Evolutionary conservation across 352 stramenopile species (phyloP), one percentile per base, ranked within the genome.

Genomic region (Phytophthora melonis): DNA sequence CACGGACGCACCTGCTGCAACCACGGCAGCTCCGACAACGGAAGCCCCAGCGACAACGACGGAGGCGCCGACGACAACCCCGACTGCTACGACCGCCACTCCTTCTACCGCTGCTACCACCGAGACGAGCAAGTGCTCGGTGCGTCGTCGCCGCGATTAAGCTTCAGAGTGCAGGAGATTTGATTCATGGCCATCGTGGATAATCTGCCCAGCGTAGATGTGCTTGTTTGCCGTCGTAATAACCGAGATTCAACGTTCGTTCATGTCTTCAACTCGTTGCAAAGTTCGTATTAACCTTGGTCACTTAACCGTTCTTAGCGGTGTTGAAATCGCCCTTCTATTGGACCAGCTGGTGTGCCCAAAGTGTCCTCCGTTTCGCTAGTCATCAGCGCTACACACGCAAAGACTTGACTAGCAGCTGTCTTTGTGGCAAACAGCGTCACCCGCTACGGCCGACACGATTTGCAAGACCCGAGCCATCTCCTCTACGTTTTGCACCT

Each of bases 91-190:
- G 16, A 49, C 54, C 18, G 32, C 66, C 1, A 47, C 65, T 6
- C 52, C 64, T 50, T 52, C 63, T 11, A 66, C 53, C 3, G 32
- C 55, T 8, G 47, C 68, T 27, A 55, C 62, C 18, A 43, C 58
- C 30, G 58, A 63, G 14, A 71, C 62, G 5, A 75, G 56, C 19
- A 75, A 72, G 32, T 76, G 69, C 52, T 66, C 69, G 39, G 63
- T 72, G 27, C 69, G 69, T 52, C 58, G 61, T 34, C 67, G 62
- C 18, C 63, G 68, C 39, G 50, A 76, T n/a, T 76, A 68, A 68
- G 57, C 19, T 34, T 61, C 16, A 56, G 27, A 41, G 3, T 49
- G 41, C 13, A 49, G 47, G 4, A 9, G 19, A 30, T 54, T n/a
- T n/a, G n/a, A n/a, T 11, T 14, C 19, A 25, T 39, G 13, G 34